Base-by-base conservation (phyloP, 140 eudicot genomes). In the Oenanthe javanica region DNA sequence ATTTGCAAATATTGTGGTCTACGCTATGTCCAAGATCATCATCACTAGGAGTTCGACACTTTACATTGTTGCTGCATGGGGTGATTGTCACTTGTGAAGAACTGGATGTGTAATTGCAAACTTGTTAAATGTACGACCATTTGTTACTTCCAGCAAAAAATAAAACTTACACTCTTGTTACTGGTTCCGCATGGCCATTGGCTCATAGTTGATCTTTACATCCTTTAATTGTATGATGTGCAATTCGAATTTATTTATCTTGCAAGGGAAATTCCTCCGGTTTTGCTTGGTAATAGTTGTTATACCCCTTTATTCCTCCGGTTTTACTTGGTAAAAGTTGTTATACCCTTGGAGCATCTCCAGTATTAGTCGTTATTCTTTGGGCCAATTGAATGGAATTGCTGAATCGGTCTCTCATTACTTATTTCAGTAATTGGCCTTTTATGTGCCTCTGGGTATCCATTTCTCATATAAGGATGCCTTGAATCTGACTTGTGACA, bases 1-100 rank as follows among this genome's bases (percentile, higher is more conserved):
- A 43, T 93, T 75, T 96, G 99, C 98, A 95, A 95, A 87, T 95
- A 95, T 77, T 95, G 99, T 79, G 99, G 98, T 71, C 81, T 95
- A 54, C 96, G 98, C 31, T 93, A 86, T 82, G 91, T 89, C 72
- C 99, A 95, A 86, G 97, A 91, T 77, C 99, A 92, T 61, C 97
- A 90, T 81, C 97, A 94, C 84, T 88, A 86, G 77, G 31, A 19
- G 66, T 75, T 16, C 31, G 67, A 42, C 54, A 66, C 19, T 25
- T 46, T 13, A 48, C 36, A 73, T 9, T 73, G 25, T 73, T 48
- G 14, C 38, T 27, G 25, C 76, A 19, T 71, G 51, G 57, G n/a
- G 31, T 42, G 19, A 63, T 16, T 42, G 7, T 61, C 75, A 27
- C n/a, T 83, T 55, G 45, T 27, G 61, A 77, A 71, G 50, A 16